Conservation (phyloP, 805 yeast species). For the Candida multigemmis region DNA sequence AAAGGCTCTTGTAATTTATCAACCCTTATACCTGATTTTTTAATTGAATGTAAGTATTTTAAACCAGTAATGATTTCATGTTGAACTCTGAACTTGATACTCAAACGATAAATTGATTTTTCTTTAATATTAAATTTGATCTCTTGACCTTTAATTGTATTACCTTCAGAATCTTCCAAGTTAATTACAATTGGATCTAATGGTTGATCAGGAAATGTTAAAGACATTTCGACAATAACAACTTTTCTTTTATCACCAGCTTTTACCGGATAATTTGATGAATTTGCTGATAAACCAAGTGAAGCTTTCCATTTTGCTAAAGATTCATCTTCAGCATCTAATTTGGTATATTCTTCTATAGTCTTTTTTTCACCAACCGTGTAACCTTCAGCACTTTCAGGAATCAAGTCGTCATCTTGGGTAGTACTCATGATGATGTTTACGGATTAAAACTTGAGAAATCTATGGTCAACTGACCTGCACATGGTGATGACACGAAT, state of each 20-base stretch:
- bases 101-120: conserved; percentile 62
- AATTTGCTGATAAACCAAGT: conserved; percentile 59
- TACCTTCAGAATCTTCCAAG: conserved; percentile 49
- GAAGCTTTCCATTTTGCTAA: conserved; percentile 88
- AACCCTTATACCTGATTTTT: conserved; percentile 80
- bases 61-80: conserved; percentile 88
- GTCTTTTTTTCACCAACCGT: conserved; percentile 65
- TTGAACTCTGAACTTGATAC: conserved; percentile 74
- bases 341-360: conserved; percentile 68
- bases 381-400: conserved; percentile 59
- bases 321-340: conserved; percentile 88
- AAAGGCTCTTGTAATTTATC: conserved; percentile 81
- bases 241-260: conserved; percentile 71
- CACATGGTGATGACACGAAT: too few species aligned
- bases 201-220: conserved; percentile 58
- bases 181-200: conserved; percentile 56
- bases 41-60: conserved; percentile 74
- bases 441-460: too few species aligned
- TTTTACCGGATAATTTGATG: conserved; percentile 47
- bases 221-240: conserved; percentile 68
- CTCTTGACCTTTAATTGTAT: conserved; percentile 48
- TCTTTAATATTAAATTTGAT: conserved; percentile 74
- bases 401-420: conserved; percentile 47
- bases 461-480: too few species aligned
- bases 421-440: conserved; percentile 5